Percentiles rank a stretch among this genome's conserved stretches.
phyloP scores from a whole-genome alignment of 2,329 filamentous ascomycete genomes.

The Xylaria polymorpha region DNA sequence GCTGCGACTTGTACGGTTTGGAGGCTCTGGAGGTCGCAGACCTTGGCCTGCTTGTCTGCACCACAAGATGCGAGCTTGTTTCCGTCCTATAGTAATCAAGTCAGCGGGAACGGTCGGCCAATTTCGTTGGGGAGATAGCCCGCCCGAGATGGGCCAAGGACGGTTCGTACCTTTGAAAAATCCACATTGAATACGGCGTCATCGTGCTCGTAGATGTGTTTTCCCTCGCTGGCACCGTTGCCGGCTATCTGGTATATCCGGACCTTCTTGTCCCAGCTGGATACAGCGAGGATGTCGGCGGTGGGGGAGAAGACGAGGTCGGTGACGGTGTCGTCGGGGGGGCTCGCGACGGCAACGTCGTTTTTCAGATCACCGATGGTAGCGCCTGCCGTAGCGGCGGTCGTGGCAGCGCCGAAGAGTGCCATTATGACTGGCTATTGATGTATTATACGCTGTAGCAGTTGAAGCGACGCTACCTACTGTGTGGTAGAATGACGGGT shows the following conservation, averaged over 20 bases:
- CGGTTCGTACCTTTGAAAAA: slow-evolving; percentile 81
- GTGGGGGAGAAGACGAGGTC: slow-evolving; percentile 78
- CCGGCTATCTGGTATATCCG: slow-evolving; percentile 92
- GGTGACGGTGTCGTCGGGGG: slow-evolving; percentile 90
- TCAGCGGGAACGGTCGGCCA: slow-evolving; percentile 2
- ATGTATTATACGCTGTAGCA: background rate
- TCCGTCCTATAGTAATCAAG: slow-evolving; percentile 73
- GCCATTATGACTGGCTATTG: slow-evolving; percentile 64
- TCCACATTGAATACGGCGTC: slow-evolving; percentile 85
- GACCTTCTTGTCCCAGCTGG: slow-evolving; percentile 98
- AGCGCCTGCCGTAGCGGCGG: slow-evolving; percentile 60
- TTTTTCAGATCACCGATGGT: slow-evolving; percentile 92
- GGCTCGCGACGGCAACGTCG: slow-evolving; percentile 81
- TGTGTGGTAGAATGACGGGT: background rate
- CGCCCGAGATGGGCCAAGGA: background rate
- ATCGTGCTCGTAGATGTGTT: slow-evolving; percentile 86
- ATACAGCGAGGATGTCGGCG: slow-evolving; percentile 83
- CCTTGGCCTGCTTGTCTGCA: slow-evolving; percentile 89
- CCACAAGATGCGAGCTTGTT: slow-evolving; percentile 87
- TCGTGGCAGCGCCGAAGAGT: slow-evolving; percentile 66
- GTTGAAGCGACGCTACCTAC: background rate
- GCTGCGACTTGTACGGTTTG: slow-evolving; percentile 80
- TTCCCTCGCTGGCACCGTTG: slow-evolving; percentile 83
- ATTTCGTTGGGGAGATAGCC: background rate
- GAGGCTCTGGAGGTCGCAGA: slow-evolving; percentile 81